A percentile compares a stretch with the other conserved stretches of the same genome.
Evolutionary conservation across 768 basidiomycete genomes (phyloP).

Genomic region (Boletus sp.): DNA sequence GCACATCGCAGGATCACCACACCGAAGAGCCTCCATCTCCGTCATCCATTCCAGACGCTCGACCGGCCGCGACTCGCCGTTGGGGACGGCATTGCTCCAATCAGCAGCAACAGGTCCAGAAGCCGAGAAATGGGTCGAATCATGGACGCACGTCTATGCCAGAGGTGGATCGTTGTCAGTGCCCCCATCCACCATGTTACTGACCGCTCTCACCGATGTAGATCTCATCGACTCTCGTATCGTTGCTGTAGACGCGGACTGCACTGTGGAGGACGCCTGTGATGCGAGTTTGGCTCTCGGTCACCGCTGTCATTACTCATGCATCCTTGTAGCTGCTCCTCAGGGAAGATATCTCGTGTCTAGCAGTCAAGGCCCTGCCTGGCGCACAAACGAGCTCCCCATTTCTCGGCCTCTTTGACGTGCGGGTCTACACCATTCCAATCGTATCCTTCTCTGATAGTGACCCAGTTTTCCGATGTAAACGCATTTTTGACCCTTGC

Average conservation of each 20-base stretch:
- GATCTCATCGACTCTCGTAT: conserved; percentile 72
- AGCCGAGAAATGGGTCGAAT: conserved; percentile 52
- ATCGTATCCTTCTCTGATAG: conserved; percentile 6
- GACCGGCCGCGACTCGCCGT: conserved; percentile 19
- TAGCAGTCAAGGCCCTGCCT: conserved; percentile 51
- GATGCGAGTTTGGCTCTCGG: conserved; percentile 47
- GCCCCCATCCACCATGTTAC: background rate
- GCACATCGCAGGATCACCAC: conserved; percentile 11
- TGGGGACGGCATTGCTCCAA: conserved; percentile 7
- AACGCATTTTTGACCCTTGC: conserved; percentile 87
- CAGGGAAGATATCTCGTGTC: conserved; percentile 59
- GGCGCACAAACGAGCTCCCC: conserved; percentile 22
- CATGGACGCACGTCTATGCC: conserved; percentile 56
- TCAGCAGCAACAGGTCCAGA: conserved; percentile 28
- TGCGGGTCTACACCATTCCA: conserved; percentile 33
- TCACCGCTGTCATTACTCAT: background rate
- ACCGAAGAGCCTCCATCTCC: conserved; percentile 22
- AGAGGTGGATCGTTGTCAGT: conserved; percentile 44
- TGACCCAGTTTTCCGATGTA: conserved; percentile 70
- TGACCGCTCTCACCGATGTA: conserved; percentile 23
- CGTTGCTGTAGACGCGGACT: conserved; percentile 65
- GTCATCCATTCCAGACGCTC: conserved; percentile 11
- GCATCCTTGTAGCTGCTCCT: conserved; percentile 50
- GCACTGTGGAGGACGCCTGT: conserved; percentile 79
- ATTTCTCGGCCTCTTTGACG: conserved; percentile 72